These are phyloP conservation scores for Populus trichocarpa DNA, from an alignment of 441 rosid genomes.

Conservation along the genomic window DNA sequence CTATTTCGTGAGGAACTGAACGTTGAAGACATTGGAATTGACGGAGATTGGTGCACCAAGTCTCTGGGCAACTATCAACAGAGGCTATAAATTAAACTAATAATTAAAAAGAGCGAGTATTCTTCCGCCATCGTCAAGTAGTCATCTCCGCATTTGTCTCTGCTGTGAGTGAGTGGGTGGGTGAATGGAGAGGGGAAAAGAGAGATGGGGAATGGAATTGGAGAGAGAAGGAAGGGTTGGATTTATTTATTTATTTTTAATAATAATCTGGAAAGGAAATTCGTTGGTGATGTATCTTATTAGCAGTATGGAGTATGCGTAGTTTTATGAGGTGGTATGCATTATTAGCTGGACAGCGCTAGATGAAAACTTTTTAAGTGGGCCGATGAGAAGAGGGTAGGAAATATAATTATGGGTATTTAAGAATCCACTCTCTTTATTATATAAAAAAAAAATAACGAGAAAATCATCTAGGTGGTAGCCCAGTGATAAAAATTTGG, in stretches of 20 bases:
- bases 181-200: constrained; percentile 2
- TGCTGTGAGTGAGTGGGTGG: background rate
- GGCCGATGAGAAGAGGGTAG: too few relatives aligned
- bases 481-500: too few relatives aligned
- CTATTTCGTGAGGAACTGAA: constrained; percentile 62
- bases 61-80: background rate
- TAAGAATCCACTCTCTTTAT: too few relatives aligned
- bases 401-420: too few relatives aligned
- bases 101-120: background rate
- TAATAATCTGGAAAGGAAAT: background rate
- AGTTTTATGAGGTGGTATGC: constrained; percentile 13
- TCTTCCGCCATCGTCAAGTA: background rate
- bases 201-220: background rate
- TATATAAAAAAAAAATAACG: too few relatives aligned
- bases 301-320: constrained; percentile 33
- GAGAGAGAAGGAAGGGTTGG: background rate
- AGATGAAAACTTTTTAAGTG: background rate
- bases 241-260: background rate
- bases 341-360: constrained; percentile 42
- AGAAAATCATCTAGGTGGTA: too few relatives aligned
- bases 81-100: background rate
- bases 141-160: background rate
- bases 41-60: background rate
- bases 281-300: background rate
- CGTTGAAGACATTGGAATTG: constrained; percentile 28